These are phyloP conservation scores for Salvia sclarea DNA, from an alignment of 305 asterid genomes.

Conservation along the genomic window DNA sequence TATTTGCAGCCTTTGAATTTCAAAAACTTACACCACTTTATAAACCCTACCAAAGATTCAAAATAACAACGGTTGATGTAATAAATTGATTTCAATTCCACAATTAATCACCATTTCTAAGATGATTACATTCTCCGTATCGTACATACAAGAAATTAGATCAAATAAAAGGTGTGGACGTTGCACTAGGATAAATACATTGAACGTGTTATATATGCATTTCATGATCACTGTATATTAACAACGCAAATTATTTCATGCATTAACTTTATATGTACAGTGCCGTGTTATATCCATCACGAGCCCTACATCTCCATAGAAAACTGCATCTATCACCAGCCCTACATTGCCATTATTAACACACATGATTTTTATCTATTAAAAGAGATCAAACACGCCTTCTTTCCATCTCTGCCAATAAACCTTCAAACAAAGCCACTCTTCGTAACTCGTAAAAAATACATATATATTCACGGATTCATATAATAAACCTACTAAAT, in stretches of 20 bases:
- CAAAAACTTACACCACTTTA: neutral
- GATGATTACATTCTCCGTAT: too few species aligned
- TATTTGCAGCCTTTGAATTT: too few species aligned
- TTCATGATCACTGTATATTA: too few species aligned
- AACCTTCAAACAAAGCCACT: conserved; percentile 30
- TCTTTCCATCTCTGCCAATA: conserved; percentile 30
- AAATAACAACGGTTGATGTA: neutral
- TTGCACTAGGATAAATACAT: too few species aligned
- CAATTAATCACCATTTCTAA: neutral
- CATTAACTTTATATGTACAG: too few species aligned
- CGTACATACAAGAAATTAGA: too few species aligned
- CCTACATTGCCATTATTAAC: conserved; percentile 9
- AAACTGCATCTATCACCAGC: conserved; percentile 27
- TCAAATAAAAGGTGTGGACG: too few species aligned
- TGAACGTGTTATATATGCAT: too few species aligned
- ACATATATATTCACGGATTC: conserved; percentile 37
- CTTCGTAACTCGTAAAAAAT: conserved; percentile 29
- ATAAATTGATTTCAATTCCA: neutral
- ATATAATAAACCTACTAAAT: conserved; percentile 24
- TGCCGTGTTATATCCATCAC: too few species aligned
- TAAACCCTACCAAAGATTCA: too few species aligned
- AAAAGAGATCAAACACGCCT: conserved; percentile 28
- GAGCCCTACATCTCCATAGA: too few species aligned
- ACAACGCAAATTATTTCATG: too few species aligned
- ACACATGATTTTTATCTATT: conserved; percentile 9